These are phyloP conservation scores for Scopulariopsis brevicaulis DNA, from an alignment of 2,329 filamentous ascomycete genomes.

Conservation along the genomic window DNA sequence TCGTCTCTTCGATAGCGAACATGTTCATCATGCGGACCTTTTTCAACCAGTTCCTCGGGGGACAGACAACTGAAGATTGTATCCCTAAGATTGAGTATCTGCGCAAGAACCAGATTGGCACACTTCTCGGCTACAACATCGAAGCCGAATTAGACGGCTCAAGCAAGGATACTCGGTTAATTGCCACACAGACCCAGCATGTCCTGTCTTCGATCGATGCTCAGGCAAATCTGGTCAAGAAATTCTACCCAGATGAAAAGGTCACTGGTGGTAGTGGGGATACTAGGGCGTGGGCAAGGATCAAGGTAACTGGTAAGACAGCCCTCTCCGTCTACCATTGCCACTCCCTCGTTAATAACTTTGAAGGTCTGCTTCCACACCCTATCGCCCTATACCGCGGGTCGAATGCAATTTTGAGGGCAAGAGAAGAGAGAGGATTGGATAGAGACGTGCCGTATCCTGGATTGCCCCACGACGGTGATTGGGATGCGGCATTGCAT, in stretches of 20 bases:
- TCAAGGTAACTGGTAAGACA: neutral
- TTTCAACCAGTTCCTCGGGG: constrained; percentile 11
- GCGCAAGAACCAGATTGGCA: constrained; percentile 7
- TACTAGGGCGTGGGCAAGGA: neutral
- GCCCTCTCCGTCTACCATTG: too few species aligned
- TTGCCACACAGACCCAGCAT: constrained; percentile 8
- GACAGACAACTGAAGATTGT: constrained; percentile 5
- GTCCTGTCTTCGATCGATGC: constrained; percentile 10
- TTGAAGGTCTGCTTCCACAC: neutral
- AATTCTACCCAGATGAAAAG: constrained; percentile 6
- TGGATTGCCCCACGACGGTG: constrained; percentile 10
- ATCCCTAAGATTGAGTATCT: constrained; percentile 10
- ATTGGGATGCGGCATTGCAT: constrained; percentile 10
- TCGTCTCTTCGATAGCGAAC: constrained; percentile 9
- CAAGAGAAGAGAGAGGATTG: constrained; percentile 7
- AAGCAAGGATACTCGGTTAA: constrained; percentile 12
- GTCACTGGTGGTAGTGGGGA: constrained; percentile 8
- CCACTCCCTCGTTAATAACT: too few species aligned
- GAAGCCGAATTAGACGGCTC: constrained; percentile 11
- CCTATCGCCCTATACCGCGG: neutral
- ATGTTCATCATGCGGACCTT: constrained; percentile 9
- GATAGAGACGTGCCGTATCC: constrained; percentile 10
- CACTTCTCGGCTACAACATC: constrained; percentile 12
- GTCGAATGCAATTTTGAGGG: constrained; percentile 9
- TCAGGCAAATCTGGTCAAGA: constrained; percentile 8